phyloP scores from a whole-genome alignment of 73 alveolate species.

The Paraurostyla sp. region DNA sequence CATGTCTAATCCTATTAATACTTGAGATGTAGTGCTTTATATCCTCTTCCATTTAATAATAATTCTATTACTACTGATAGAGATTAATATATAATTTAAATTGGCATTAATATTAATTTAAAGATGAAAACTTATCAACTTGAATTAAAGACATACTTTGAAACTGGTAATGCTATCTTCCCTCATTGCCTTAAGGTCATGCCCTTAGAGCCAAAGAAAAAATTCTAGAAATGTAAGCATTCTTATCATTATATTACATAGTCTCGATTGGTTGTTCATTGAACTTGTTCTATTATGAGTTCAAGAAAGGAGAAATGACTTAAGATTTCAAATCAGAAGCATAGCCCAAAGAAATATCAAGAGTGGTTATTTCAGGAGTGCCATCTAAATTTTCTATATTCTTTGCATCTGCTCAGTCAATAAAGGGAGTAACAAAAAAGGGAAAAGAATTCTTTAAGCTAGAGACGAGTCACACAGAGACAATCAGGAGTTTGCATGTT shows the following conservation, averaged over 20 bases:
- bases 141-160: slow-evolving; percentile 61
- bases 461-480: slow-evolving; percentile 74
- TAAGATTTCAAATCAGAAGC: slow-evolving; percentile 63
- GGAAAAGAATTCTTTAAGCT: slow-evolving; percentile 77
- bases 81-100: not conserved
- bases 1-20: not conserved
- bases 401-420: slow-evolving; percentile 70
- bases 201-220: slow-evolving; percentile 73
- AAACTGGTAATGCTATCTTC: slow-evolving; percentile 62
- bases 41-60: slow-evolving; percentile 5
- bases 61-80: not conserved
- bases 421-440: slow-evolving; percentile 72
- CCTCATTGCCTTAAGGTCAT: slow-evolving; percentile 59
- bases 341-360: slow-evolving; percentile 56
- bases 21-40: not conserved
- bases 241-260: not conserved
- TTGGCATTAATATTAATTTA: not conserved
- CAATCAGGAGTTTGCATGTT: slow-evolving; percentile 67
- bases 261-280: slow-evolving; percentile 30
- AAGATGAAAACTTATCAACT: slow-evolving; percentile 62
- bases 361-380: slow-evolving; percentile 59
- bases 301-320: slow-evolving; percentile 65
- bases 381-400: slow-evolving; percentile 45
- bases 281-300: slow-evolving; percentile 42
- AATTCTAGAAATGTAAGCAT: slow-evolving; percentile 51